These are phyloP conservation scores for Helminthosporium solani DNA, from an alignment of 2,329 filamentous ascomycete genomes.

Conservation along the genomic window DNA sequence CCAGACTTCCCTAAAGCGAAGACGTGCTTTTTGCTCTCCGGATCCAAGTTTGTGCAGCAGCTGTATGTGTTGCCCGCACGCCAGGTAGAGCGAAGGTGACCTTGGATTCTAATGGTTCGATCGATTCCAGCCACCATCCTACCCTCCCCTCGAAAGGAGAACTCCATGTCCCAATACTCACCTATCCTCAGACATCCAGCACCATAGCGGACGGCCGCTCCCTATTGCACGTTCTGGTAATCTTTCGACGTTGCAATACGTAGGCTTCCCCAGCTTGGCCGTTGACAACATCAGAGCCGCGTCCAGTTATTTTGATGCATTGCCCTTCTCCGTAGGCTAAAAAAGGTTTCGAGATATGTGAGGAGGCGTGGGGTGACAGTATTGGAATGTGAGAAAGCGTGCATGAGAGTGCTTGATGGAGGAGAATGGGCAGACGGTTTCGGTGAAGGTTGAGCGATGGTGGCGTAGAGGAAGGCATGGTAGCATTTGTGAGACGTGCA, in stretches of 20 bases:
- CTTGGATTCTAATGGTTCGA: conserved; percentile 18
- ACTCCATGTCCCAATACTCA: conserved; percentile 9
- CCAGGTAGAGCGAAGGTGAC: conserved; percentile 23
- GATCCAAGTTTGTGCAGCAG: conserved; percentile 21
- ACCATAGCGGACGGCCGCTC: conserved; percentile 6
- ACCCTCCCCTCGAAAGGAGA: conserved; percentile 23
- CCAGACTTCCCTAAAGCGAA: conserved; percentile 15
- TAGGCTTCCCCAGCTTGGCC: conserved; percentile 12
- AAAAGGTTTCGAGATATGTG: too few species aligned
- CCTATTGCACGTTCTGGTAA: conserved; percentile 29
- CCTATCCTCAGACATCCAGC: conserved; percentile 12
- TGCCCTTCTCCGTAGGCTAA: too few species aligned
- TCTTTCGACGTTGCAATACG: conserved; percentile 24
- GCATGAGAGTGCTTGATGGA: neutral
- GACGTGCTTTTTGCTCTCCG: conserved; percentile 15
- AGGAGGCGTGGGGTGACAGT: too few species aligned
- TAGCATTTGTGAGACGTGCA: too few species aligned
- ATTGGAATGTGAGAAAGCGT: neutral
- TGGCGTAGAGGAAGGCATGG: neutral
- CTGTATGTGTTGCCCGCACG: conserved; percentile 16
- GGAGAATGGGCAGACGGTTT: neutral
- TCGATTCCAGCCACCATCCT: conserved; percentile 25
- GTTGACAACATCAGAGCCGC: conserved; percentile 2
- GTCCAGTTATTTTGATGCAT: too few species aligned
- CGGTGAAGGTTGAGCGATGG: neutral